Evolutionary conservation across 1,284 basidiomycete genomes (phyloP).

Genomic region (Ganoderma sinense): DNA sequence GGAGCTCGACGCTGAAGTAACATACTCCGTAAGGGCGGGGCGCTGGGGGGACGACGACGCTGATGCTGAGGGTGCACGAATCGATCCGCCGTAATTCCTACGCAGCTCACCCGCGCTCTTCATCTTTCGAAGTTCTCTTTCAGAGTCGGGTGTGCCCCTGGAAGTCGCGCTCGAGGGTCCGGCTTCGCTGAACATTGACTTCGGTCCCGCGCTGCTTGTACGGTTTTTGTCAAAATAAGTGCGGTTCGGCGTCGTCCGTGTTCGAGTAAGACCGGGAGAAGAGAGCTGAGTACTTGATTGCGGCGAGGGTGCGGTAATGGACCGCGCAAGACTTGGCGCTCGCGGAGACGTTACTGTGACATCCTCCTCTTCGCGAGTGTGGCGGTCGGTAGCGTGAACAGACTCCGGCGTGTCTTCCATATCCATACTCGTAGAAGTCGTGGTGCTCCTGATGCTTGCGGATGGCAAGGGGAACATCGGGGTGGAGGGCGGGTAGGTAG

Average conservation of each 20-base stretch:
- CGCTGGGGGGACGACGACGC: constrained; percentile 47
- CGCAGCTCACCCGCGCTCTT: constrained; percentile 86
- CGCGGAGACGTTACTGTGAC: constrained; percentile 70
- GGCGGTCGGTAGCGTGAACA: constrained; percentile 34
- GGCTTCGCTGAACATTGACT: constrained; percentile 30
- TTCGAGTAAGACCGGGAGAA: constrained; percentile 63
- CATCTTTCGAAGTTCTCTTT: constrained; percentile 79
- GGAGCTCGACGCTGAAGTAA: constrained; percentile 67
- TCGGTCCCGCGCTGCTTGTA: constrained; percentile 34
- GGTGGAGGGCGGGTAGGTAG: constrained; percentile 72
- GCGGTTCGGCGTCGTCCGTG: constrained; percentile 75
- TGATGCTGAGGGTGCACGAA: constrained; percentile 32
- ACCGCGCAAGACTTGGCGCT: constrained; percentile 54
- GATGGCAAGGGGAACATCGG: constrained; percentile 63
- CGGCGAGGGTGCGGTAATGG: constrained; percentile 53
- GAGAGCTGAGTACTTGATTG: constrained; percentile 33
- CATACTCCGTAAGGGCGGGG: constrained; percentile 56
- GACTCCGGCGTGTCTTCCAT: constrained; percentile 62
- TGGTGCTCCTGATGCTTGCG: constrained; percentile 49
- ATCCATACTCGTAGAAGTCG: constrained; percentile 52
- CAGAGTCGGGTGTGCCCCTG: constrained; percentile 39
- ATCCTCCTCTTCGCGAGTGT: constrained; percentile 64
- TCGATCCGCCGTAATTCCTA: constrained; percentile 42
- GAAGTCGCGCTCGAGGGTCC: constrained; percentile 29
- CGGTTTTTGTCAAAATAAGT: constrained; percentile 61